A percentile compares a stretch with the other conserved stretches of the same genome.
These are phyloP conservation scores for Monoraphidium neglectum DNA, from an alignment of 139 green algal genomes.

Conservation along the genomic window DNA sequence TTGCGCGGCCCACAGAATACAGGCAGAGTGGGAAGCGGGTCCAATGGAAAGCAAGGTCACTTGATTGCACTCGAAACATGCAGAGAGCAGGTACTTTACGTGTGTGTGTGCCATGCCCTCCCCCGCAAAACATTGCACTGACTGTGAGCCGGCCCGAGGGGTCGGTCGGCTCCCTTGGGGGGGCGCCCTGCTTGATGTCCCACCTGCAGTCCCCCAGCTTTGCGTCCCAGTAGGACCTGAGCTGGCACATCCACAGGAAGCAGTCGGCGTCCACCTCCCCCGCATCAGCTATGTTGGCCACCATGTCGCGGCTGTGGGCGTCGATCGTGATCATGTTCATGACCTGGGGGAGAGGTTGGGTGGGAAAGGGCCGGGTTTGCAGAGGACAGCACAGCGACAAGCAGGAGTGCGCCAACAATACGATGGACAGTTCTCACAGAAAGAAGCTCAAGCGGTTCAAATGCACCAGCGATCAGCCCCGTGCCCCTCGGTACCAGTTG, in stretches of 20 bases:
- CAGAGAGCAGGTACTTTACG: background rate
- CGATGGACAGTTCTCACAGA: too few species aligned
- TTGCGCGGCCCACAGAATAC: too few species aligned
- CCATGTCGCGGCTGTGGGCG: slow-evolving; percentile 80
- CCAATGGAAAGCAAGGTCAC: background rate
- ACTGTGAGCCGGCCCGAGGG: too few species aligned
- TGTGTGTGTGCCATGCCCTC: too few species aligned
- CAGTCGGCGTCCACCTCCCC: slow-evolving; percentile 53
- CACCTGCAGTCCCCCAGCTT: slow-evolving; percentile 30
- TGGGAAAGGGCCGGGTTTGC: background rate
- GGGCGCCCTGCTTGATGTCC: too few species aligned
- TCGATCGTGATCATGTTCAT: slow-evolving; percentile 93
- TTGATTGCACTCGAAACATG: background rate
- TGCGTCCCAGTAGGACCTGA: slow-evolving; percentile 81
- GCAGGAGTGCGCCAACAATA: too few species aligned
- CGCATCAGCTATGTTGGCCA: slow-evolving; percentile 52
- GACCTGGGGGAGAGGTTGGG: slow-evolving; percentile 20
- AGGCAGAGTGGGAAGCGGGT: background rate
- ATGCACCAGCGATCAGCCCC: too few species aligned
- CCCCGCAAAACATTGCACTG: too few species aligned
- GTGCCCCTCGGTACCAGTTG: too few species aligned
- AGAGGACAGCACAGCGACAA: too few species aligned
- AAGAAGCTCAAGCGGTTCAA: too few species aligned
- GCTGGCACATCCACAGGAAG: slow-evolving; percentile 83
- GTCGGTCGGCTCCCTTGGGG: too few species aligned